These are phyloP conservation scores for Aethionema arabicum DNA, from an alignment of 345 rosid genomes.

Conservation along the genomic window DNA sequence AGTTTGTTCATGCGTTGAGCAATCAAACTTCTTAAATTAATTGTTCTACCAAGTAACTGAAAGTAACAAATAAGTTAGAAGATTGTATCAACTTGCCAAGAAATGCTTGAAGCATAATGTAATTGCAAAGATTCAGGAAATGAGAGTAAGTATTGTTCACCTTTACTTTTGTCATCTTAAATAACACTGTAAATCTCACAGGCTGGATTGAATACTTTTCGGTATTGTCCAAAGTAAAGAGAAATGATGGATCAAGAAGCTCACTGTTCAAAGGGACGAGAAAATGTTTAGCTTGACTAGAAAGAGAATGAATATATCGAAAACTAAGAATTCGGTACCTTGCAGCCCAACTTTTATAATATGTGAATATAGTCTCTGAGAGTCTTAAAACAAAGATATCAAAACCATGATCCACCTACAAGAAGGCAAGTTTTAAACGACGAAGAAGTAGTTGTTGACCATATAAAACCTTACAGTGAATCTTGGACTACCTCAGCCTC, in stretches of 20 bases:
- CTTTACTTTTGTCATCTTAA: conserved; percentile 95
- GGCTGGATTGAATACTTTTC: conserved; percentile 87
- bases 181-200: conserved; percentile 77
- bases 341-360: conserved; percentile 98
- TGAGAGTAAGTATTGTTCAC: conserved; percentile 39
- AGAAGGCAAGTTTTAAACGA: conserved; percentile 18
- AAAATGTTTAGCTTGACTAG: conserved; percentile 31
- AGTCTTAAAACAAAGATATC: conserved; percentile 88
- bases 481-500: conserved; percentile 82
- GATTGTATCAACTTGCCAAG: conserved; percentile 23
- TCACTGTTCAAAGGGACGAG: conserved; percentile 52
- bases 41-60: conserved; percentile 92
- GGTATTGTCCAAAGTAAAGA: conserved; percentile 90
- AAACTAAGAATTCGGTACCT: conserved; percentile 50
- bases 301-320: neutral
- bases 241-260: conserved; percentile 96
- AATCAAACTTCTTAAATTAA: conserved; percentile 86
- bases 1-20: conserved; percentile 86
- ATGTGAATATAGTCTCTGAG: conserved; percentile 80
- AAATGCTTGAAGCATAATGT: conserved; percentile 17
- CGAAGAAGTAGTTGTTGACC: neutral
- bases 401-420: conserved; percentile 96
- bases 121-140: conserved; percentile 9
- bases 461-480: neutral
- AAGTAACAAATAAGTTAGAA: conserved; percentile 31